phyloP scores from a whole-genome alignment of 2,329 filamentous ascomycete genomes.

The Trematosphaeria pertusa region DNA sequence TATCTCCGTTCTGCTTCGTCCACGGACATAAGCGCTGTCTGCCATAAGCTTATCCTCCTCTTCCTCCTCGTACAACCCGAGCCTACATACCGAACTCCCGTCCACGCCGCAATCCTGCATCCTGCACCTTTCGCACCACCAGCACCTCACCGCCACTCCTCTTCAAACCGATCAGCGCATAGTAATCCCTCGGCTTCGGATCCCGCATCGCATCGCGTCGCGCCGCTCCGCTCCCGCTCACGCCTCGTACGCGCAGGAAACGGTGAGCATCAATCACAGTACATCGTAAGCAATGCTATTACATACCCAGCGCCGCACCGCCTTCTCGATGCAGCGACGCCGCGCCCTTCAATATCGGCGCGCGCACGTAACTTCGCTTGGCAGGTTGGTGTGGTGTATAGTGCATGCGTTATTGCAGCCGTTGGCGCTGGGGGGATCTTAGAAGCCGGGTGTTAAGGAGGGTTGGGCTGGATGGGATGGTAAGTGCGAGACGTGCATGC shows the following conservation, averaged over 20 bases:
- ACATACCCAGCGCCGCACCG: too few species aligned
- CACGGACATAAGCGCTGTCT: background rate
- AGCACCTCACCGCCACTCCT: constrained; percentile 1
- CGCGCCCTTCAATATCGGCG: background rate
- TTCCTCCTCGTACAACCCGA: background rate
- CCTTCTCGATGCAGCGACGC: too few species aligned
- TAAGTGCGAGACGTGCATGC: too few species aligned
- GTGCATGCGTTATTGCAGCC: too few species aligned
- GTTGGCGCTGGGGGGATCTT: too few species aligned
- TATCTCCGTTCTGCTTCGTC: background rate
- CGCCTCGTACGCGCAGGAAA: constrained; percentile 1
- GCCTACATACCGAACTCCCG: background rate
- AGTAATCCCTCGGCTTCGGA: background rate
- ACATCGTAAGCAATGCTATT: background rate
- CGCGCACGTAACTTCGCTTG: too few species aligned
- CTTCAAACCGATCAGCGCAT: background rate
- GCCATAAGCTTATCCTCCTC: background rate
- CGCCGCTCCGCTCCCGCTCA: constrained; percentile 25
- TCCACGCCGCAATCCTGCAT: background rate
- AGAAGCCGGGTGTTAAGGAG: too few species aligned
- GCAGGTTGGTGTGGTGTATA: too few species aligned
- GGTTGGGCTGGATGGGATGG: too few species aligned
- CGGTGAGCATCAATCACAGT: constrained; percentile 3
- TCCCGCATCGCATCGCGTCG: constrained; percentile 6
- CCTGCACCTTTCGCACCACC: background rate